Evolutionary conservation across 2,329 filamentous ascomycete genomes (phyloP).

Genomic region (Cadophora sp.): DNA sequence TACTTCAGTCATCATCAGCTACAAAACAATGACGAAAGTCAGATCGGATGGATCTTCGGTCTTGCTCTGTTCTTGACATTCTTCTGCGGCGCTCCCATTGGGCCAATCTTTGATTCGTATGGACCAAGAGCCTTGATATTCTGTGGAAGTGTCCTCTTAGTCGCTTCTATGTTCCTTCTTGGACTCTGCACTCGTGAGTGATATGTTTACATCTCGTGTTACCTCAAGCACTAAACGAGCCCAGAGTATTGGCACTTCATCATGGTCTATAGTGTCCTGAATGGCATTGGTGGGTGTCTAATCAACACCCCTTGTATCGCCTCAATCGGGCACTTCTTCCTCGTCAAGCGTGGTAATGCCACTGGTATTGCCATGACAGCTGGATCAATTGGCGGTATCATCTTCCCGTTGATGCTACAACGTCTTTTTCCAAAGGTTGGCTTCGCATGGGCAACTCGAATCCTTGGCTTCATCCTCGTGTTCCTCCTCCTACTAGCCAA

Average conservation of each 20-base stretch:
- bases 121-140: constrained; percentile 57
- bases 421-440: constrained; percentile 43
- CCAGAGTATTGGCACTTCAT: constrained; percentile 73
- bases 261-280: constrained; percentile 67
- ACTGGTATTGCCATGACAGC: constrained; percentile 72
- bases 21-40: constrained; percentile 59
- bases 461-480: constrained; percentile 43
- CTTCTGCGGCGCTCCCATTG: constrained; percentile 71
- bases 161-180: constrained; percentile 54
- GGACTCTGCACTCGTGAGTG: constrained; percentile 60
- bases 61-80: constrained; percentile 73
- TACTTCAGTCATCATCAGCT: constrained; percentile 69
- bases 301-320: constrained; percentile 71
- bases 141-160: constrained; percentile 40
- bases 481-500: constrained; percentile 41
- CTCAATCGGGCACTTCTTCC: constrained; percentile 71
- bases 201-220: background rate
- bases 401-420: constrained; percentile 57
- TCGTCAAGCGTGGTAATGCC: constrained; percentile 63
- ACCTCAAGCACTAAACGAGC: constrained; percentile 15
- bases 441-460: constrained; percentile 45
- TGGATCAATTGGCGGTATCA: constrained; percentile 61
- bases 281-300: constrained; percentile 66
- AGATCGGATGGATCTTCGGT: constrained; percentile 64
- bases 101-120: constrained; percentile 73